Base-by-base conservation (phyloP, 192 early-diverging fungal genomes). In the Phycomyces nitens region DNA sequence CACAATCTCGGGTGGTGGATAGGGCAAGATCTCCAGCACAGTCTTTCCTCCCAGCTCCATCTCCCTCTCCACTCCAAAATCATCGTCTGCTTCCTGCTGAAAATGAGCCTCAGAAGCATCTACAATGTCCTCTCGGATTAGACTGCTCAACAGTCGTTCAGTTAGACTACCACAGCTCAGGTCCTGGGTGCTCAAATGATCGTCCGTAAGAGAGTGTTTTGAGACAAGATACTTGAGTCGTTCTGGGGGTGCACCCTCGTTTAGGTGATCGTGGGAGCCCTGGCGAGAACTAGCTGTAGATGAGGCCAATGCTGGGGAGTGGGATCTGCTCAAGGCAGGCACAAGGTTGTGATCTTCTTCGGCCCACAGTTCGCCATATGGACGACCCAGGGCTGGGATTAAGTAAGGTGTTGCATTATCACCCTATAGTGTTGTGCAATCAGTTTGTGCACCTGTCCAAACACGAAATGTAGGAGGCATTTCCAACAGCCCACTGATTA, bases 351-450 rank as follows among this genome's bases (percentile, higher is more conserved):
- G 74, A 27, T 88, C 84, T 69, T 89, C 88, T 63, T 86, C 87
- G 7, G 86, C 80, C 84, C 86, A 86, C n/a, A 52, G 69, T 41
- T 86, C 73, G 6, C 41, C 6, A 63, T 94, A 97, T 62, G 85
- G 83, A 26, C 76, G 82, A 11, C 95, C 95, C 1, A 94, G 79
- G 10, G 84, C 80, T n/a, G 96, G 94, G 51, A 92, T 86, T 47
- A 88, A 70, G 72, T 87, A 92, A 12, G 69, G 68, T 26, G 65
- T 21, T 84, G 82, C 34, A 23, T 62, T 51, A 50, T 73, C 66
- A 16, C 42, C 39, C 66, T 68, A 47, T 27, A 21, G 22, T 51
- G 15, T 20, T 12, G 10, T 12, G 29, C 7, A 7, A 34, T 34
- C 7, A 34, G 29, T 7, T 34, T 34, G 2, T 34, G 29, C 29